Percentiles rank a stretch among this genome's conserved stretches.
phyloP scores from a whole-genome alignment of 768 basidiomycete genomes.

The Lepiota venenata region DNA sequence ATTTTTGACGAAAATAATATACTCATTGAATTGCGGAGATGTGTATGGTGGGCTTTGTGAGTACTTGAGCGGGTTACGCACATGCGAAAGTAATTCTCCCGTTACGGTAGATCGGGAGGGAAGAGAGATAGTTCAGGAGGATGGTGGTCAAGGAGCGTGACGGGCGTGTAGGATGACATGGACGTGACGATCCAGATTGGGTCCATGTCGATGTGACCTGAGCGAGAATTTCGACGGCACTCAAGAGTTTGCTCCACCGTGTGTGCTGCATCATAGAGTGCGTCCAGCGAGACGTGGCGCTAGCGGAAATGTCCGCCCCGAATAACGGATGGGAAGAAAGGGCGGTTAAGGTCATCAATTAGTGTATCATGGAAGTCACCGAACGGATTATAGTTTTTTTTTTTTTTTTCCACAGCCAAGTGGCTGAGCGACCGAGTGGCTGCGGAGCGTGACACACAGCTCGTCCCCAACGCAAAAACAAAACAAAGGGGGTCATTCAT shows the following conservation, averaged over 20 bases:
- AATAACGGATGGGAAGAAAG: not conserved
- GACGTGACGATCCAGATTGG: not conserved
- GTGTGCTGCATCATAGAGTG: not conserved
- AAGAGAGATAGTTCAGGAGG: not conserved
- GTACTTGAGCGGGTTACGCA: not conserved
- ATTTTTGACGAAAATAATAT: not conserved
- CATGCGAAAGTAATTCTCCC: not conserved
- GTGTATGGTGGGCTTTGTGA: not conserved
- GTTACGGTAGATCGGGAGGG: not conserved
- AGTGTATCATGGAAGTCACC: too few species aligned
- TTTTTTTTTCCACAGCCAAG: too few species aligned
- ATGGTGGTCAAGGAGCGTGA: not conserved
- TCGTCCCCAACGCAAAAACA: too few species aligned
- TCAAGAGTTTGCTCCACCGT: not conserved
- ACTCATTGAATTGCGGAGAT: not conserved
- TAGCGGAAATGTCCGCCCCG: not conserved
- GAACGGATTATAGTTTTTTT: too few species aligned
- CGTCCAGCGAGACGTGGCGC: not conserved
- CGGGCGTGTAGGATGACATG: not conserved
- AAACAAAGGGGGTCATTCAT: constrained; percentile 7
- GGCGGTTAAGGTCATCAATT: too few species aligned
- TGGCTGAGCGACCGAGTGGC: too few species aligned
- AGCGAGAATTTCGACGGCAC: not conserved
- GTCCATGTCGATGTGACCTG: not conserved
- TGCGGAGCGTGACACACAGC: too few species aligned